Base-by-base conservation (phyloP, 371 early-diverging fungal species). In the Mycotypha africana region DNA sequence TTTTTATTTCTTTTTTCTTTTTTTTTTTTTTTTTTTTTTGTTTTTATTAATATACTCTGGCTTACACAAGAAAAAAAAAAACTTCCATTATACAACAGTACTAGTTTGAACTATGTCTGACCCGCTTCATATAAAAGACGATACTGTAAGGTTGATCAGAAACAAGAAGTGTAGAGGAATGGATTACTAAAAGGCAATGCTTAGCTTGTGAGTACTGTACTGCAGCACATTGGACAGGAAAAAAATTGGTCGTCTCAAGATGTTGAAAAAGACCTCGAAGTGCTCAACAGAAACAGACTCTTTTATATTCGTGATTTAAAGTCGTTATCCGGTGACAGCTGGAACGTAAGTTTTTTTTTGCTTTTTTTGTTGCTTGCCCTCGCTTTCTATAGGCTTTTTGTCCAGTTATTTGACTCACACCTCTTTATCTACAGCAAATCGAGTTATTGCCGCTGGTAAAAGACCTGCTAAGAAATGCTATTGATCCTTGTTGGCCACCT, bases 391-490 rank as follows among this genome's bases (percentile, higher is more conserved):
- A 33, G 19, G 10, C 25, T 21, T 19, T n/a, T n/a, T n/a, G n/a
- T n/a, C n/a, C n/a, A n/a, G n/a, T n/a, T n/a, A n/a, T n/a, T n/a
- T n/a, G n/a, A n/a, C n/a, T n/a, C n/a, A n/a, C n/a, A n/a, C n/a
- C n/a, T n/a, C n/a, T n/a, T n/a, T n/a, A n/a, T n/a, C n/a, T 4
- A 17, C 49, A 74, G 75, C 60, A 55, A 43, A 68, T 74, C 25
- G 64, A 64, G 43, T 41, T 74, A 16, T 50, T 70, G 33, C 71
- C 75, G 14, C 20, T 73, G 30, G 74, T 73, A 17, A 69, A 67
- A 47, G 74, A 73, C 38, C 40, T 73, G 8, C 46, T 69, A 44
- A 55, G 64, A 9, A 40, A 40, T 8, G 60, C 62, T n/a, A 57
- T 53, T 25, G 42, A 42, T 36, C 41, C 53, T 10, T 20, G 42